phyloP scores from a whole-genome alignment of 108 stramenopile species.

The Thalassiosira profunda region DNA sequence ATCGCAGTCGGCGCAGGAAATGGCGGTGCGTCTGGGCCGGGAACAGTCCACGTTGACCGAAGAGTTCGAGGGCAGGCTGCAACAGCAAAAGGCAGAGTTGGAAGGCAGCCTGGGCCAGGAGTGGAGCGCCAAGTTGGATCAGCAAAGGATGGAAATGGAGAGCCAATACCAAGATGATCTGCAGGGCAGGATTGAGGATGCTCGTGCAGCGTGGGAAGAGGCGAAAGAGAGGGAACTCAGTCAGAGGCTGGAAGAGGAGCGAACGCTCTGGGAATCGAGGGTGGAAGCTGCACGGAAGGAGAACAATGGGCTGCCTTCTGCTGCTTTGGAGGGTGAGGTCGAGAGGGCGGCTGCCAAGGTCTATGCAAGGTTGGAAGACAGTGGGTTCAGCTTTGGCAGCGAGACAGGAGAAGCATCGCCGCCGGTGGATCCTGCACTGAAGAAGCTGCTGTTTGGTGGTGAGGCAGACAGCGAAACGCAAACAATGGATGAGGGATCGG shows the following conservation, averaged over 20 bases:
- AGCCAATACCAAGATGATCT: slow-evolving; percentile 9
- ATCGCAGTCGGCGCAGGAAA: slow-evolving; percentile 11
- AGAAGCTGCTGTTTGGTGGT: not conserved
- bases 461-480: too few relatives aligned
- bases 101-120: slow-evolving; percentile 16
- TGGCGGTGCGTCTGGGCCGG: slow-evolving; percentile 5
- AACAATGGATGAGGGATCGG: not conserved
- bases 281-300: not conserved
- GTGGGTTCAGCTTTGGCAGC: slow-evolving; percentile 32
- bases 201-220: slow-evolving; percentile 33
- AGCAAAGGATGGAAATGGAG: slow-evolving; percentile 23
- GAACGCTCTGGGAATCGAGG: slow-evolving; percentile 29
- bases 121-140: slow-evolving; percentile 17
- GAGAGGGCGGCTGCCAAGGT: slow-evolving; percentile 45
- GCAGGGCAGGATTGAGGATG: slow-evolving; percentile 26
- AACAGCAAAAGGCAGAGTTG: slow-evolving; percentile 2
- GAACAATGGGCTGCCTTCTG: too few relatives aligned
- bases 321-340: slow-evolving; percentile 29
- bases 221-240: slow-evolving; percentile 29
- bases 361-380: slow-evolving; percentile 22
- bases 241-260: slow-evolving; percentile 26
- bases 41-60: too few relatives aligned
- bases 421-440: not conserved
- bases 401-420: not conserved
- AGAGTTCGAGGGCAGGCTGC: not conserved